A percentile compares a stretch with the other conserved stretches of the same genome.
Evolutionary conservation across 108 stramenopile genomes (phyloP).

Genomic region (Skeletonema menzelii): DNA sequence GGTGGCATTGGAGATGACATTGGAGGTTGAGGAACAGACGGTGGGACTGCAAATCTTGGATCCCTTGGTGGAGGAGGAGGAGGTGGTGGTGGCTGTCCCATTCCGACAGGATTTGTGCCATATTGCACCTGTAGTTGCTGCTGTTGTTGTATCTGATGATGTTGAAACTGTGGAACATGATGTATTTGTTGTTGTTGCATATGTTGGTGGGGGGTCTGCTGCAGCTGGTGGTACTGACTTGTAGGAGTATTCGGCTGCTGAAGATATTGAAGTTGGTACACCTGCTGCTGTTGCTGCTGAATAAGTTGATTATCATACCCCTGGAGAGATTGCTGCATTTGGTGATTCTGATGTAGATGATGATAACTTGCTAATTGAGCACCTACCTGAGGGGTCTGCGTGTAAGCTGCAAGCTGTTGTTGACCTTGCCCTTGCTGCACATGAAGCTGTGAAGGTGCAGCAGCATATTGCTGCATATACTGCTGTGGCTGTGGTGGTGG

Average conservation of each 20-base stretch:
- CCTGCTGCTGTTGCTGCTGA: background rate
- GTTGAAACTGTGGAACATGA: background rate
- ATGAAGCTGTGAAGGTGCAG: background rate
- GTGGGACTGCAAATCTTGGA: background rate
- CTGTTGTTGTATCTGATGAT: background rate
- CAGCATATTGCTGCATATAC: background rate
- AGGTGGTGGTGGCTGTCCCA: background rate
- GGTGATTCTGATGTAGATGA: background rate
- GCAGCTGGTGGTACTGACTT: background rate
- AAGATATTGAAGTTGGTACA: background rate
- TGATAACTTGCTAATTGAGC: background rate
- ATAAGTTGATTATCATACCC: background rate
- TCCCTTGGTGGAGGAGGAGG: background rate
- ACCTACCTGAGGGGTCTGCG: background rate
- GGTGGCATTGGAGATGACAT: background rate
- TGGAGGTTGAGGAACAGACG: background rate
- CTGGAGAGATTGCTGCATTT: background rate
- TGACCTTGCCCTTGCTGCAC: background rate
- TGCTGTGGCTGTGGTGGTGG: background rate
- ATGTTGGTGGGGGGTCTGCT: background rate
- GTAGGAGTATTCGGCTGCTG: background rate
- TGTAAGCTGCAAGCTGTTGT: background rate
- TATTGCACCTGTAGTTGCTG: conserved; percentile 10
- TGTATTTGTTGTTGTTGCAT: conserved; percentile 3
- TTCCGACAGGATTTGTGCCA: conserved; percentile 1